Conservation (phyloP, 768 basidiomycete genomes). For the Rhizopogon sp. region DNA sequence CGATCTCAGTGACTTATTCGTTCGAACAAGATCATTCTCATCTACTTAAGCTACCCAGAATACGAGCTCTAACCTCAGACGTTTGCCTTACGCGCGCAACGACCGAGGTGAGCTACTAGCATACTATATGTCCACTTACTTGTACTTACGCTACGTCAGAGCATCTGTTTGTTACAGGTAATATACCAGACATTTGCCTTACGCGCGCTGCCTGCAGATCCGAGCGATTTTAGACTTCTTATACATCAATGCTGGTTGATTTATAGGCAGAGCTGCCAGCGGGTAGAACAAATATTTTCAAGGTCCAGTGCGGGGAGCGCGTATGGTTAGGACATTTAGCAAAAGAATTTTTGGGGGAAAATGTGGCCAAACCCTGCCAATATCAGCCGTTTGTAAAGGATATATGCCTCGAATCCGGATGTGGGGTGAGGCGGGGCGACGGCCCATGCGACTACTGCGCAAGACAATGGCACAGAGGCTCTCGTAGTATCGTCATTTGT, state of each 20-base stretch:
- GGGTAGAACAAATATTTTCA: constrained; percentile 55
- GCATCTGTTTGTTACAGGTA: no score
- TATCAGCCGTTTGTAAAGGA: constrained; percentile 41
- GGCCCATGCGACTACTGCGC: constrained; percentile 87
- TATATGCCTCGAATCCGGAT: constrained; percentile 73
- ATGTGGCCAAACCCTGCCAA: constrained; percentile 51
- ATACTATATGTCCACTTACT: no score
- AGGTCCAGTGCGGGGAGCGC: constrained; percentile 39
- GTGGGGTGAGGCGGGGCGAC: no score
- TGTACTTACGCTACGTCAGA: no score
- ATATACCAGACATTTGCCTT: no score
- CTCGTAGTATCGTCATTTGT: constrained; percentile 84
- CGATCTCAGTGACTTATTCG: background rate
- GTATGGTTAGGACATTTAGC: background rate
- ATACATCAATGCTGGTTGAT: no score
- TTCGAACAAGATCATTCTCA: background rate
- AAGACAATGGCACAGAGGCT: constrained; percentile 85
- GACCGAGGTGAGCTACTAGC: background rate
- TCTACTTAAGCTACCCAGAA: background rate
- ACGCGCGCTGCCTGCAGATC: no score
- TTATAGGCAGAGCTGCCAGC: no score
- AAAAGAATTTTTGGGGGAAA: background rate
- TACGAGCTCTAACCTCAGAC: background rate
- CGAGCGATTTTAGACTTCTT: no score
- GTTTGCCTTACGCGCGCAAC: background rate